A percentile compares a stretch with the other conserved stretches of the same genome.
These are phyloP conservation scores for Lyophyllum semitale DNA, from an alignment of 768 basidiomycete species.

Conservation along the genomic window DNA sequence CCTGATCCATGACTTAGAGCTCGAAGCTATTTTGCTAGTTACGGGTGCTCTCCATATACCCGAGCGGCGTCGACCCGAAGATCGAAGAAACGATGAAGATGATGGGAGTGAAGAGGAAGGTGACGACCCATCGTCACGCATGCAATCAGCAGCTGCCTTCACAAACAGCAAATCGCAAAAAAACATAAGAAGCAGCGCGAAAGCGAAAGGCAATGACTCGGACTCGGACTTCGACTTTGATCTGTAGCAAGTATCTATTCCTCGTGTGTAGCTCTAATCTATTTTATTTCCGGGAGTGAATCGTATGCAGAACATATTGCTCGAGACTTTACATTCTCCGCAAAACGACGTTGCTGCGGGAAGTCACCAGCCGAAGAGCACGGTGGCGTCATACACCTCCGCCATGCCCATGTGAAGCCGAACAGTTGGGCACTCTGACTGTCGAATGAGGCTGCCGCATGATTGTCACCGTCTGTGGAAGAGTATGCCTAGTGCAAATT, in stretches of 20 bases:
- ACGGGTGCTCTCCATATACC: conserved; percentile 65
- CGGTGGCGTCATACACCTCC: neutral
- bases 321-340: neutral
- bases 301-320: too few species aligned
- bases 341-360: neutral
- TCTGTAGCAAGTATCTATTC: conserved; percentile 37
- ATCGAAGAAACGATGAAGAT: conserved; percentile 29
- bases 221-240: conserved; percentile 85
- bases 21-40: conserved; percentile 70
- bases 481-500: conserved; percentile 8
- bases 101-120: conserved; percentile 52
- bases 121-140: conserved; percentile 51
- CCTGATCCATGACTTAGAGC: conserved; percentile 44
- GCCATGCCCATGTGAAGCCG: neutral
- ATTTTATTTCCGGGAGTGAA: neutral
- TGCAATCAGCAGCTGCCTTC: conserved; percentile 59
- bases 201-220: conserved; percentile 46
- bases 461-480: conserved; percentile 16
- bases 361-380: neutral
- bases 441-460: conserved; percentile 16
- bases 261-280: conserved; percentile 1
- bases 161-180: conserved; percentile 52
- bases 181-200: conserved; percentile 49
- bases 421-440: conserved; percentile 6
- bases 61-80: conserved; percentile 39